Evolutionary conservation across 2,329 filamentous ascomycete genomes (phyloP).

Genomic region (Beauveria varroae): DNA sequence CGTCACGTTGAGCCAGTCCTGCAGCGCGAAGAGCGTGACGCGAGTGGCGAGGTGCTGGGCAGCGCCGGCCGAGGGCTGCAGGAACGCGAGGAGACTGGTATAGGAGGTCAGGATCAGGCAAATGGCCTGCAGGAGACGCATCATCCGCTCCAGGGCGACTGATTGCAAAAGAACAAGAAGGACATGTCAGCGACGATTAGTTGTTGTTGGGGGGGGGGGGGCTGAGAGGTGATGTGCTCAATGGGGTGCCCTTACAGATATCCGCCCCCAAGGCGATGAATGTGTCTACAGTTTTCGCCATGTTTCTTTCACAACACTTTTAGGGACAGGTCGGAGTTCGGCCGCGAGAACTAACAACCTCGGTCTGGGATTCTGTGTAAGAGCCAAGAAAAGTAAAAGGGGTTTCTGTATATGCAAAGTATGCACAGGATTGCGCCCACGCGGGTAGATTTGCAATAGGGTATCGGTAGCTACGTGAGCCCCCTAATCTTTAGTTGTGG

Average conservation of each 20-base stretch:
- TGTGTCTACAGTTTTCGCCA: conserved; percentile 23
- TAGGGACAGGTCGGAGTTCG: no score
- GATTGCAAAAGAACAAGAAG: neutral
- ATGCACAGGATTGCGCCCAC: neutral
- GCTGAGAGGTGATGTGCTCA: neutral
- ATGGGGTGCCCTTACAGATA: conserved; percentile 29
- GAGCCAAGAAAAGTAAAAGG: neutral
- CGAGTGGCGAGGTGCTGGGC: conserved; percentile 21
- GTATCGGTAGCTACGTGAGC: neutral
- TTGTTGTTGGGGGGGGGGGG: neutral
- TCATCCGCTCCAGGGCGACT: conserved; percentile 54
- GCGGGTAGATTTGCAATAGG: neutral
- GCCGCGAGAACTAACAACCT: no score
- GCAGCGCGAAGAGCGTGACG: conserved; percentile 28
- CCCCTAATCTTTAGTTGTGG: neutral
- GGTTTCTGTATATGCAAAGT: neutral
- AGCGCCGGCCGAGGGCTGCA: conserved; percentile 19
- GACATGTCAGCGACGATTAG: neutral
- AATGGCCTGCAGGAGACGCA: conserved; percentile 49
- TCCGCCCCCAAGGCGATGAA: conserved; percentile 40
- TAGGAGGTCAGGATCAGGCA: conserved; percentile 41
- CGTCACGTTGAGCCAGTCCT: conserved; percentile 36
- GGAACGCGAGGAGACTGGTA: conserved; percentile 30
- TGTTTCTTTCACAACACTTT: neutral
- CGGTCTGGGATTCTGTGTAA: neutral